A percentile compares a stretch with the other conserved stretches of the same genome.
Evolutionary conservation across 2,329 filamentous ascomycete genomes (phyloP).

Genomic region (Cladophialophora yegresii): DNA sequence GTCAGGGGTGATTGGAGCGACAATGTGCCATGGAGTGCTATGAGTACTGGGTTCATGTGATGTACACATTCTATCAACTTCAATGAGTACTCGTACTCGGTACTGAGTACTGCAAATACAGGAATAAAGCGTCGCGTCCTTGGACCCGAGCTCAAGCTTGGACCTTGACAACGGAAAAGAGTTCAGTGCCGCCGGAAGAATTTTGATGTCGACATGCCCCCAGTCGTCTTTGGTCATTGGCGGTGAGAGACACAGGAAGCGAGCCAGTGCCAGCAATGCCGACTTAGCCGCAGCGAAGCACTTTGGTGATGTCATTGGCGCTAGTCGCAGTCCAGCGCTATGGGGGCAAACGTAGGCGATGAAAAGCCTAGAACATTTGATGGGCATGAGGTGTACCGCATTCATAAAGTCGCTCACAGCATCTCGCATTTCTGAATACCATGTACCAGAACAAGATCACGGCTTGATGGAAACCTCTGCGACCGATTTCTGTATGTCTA

Average conservation of each 20-base stretch:
- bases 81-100: too few species aligned
- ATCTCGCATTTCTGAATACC: background rate
- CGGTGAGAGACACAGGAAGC: background rate
- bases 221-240: background rate
- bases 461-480: too few species aligned
- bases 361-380: conserved; percentile 25
- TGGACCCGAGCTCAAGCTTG: too few species aligned
- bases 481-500: too few species aligned
- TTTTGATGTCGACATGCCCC: conserved; percentile 9
- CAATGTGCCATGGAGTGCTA: background rate
- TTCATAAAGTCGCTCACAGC: conserved; percentile 7
- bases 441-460: background rate
- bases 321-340: background rate
- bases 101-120: too few species aligned
- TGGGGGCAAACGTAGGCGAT: background rate
- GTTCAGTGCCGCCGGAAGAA: conserved; percentile 15
- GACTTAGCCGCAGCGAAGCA: conserved; percentile 20
- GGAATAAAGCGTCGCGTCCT: too few species aligned
- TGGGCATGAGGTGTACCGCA: conserved; percentile 23
- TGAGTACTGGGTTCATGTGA: background rate
- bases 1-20: background rate
- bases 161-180: background rate
- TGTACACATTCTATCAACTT: too few species aligned
- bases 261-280: conserved; percentile 16
- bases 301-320: conserved; percentile 21